phyloP scores from a whole-genome alignment of 129 eudicot genomes.

The Dittrichia graveolens region DNA sequence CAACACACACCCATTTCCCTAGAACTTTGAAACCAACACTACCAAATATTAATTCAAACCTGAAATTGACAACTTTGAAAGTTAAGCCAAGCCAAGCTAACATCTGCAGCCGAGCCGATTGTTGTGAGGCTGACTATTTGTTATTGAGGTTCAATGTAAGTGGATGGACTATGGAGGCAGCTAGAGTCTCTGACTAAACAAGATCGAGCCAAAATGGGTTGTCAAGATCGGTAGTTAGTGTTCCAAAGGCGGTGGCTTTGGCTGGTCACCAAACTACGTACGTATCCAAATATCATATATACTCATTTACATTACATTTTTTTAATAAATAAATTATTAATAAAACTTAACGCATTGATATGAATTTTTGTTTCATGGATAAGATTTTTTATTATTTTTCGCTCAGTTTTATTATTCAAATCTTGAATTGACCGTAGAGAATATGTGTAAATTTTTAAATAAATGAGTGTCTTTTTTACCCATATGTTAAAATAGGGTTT shows the following conservation, averaged over 20 bases:
- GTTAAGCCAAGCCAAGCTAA: slow-evolving; percentile 24
- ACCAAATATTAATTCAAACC: slow-evolving; percentile 23
- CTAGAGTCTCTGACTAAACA: slow-evolving; percentile 30
- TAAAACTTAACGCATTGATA: neutral
- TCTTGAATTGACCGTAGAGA: no score
- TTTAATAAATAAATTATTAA: neutral
- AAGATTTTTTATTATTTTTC: neutral
- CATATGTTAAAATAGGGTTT: no score
- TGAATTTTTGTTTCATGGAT: neutral
- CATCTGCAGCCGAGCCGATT: slow-evolving; percentile 14
- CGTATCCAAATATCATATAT: slow-evolving; percentile 26
- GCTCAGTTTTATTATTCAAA: no score
- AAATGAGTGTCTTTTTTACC: no score
- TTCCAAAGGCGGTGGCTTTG: slow-evolving; percentile 41
- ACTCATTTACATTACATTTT: no score
- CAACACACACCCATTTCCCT: slow-evolving; percentile 30
- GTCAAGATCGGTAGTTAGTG: slow-evolving; percentile 43
- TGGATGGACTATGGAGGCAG: slow-evolving; percentile 5
- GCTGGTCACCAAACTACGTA: slow-evolving; percentile 47
- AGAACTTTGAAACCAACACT: slow-evolving; percentile 23
- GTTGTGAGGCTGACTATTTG: neutral
- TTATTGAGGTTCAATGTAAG: slow-evolving; percentile 27
- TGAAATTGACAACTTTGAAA: slow-evolving; percentile 26
- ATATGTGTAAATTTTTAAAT: no score
- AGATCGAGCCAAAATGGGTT: slow-evolving; percentile 35